Evolutionary conservation across 2,329 filamentous ascomycete species (phyloP).

Genomic region (Aspergillus sp.): DNA sequence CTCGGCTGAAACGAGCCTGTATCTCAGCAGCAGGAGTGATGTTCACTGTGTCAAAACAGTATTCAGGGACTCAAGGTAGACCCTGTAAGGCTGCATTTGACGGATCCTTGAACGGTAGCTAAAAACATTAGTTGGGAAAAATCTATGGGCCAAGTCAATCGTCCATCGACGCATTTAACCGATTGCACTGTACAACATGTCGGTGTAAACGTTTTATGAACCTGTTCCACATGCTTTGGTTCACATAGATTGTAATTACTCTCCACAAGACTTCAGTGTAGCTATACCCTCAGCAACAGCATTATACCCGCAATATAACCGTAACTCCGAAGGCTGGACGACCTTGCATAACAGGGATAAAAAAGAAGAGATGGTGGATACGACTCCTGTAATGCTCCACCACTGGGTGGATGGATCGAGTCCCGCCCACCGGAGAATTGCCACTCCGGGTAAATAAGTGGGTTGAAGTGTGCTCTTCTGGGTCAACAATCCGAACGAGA

Average conservation of each 20-base stretch:
- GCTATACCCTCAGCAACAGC: not conserved
- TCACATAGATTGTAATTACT: too few relatives aligned
- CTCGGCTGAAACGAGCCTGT: not conserved
- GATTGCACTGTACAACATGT: not conserved
- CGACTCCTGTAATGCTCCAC: not conserved
- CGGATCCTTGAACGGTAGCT: not conserved
- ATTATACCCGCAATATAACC: not conserved
- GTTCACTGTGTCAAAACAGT: not conserved
- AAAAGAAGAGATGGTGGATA: not conserved
- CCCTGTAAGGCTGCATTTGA: not conserved
- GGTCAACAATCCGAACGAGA: not conserved
- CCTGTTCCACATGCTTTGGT: too few relatives aligned
- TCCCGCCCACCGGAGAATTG: conserved; percentile 1
- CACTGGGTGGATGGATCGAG: not conserved
- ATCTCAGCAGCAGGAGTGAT: not conserved
- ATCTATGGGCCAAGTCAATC: too few relatives aligned
- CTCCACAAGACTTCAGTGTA: too few relatives aligned
- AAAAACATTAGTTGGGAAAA: not conserved
- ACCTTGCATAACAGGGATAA: not conserved
- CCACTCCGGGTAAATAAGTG: not conserved
- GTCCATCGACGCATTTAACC: not conserved
- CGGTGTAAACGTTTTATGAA: not conserved
- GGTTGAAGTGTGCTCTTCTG: not conserved
- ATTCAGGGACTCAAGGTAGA: too few relatives aligned
- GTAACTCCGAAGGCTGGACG: not conserved